Base-by-base conservation (phyloP, 2,329 filamentous ascomycete genomes). In the Colletotrichum somersetense region DNA sequence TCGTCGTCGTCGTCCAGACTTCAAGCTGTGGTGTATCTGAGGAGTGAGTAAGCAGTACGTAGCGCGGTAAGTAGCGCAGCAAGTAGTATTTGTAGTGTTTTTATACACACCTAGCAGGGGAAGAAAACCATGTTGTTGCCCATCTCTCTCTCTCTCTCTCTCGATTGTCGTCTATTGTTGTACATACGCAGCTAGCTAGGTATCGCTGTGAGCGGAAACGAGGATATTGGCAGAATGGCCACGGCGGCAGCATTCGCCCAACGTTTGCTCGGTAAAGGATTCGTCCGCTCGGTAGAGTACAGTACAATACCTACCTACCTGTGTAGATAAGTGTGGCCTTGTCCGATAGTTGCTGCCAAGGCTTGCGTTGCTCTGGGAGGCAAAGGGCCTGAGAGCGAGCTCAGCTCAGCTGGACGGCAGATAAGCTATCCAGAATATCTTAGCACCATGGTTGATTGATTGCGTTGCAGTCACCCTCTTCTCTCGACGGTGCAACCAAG, bases 311-410 rank as follows among this genome's bases (percentile, higher is more conserved):
- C 5, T 18, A 18, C 14, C 5, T 6, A 6, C 14, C 30, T 30
- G 30, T 18, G 5, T 42, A 42, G 40, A 14, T 42, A 18, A 18
- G 26, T 18, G 40, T 64, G 65, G 65, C 33, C 10, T 53, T 58
- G 23, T 63, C 58, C 48, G 11, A 42, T 26, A 11, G 18, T 23
- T 38, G 18, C 18, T 64, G 62, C 62, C 69, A 72, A 68, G 69
- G 16, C 26, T 68, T 68, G 61, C 44, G 67, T 69, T 59, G 61
- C 67, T 66, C 62, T 42, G 53, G 53, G 35, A 48, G 65, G 57
- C 53, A 52, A 33, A 53, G 16, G 23, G 46, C 20, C 20, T 7
- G 46, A 16, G 55, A 46, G 48, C 61, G 55, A 38, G 48, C 61
- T 44, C 30, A 30, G 30, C 30, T 30, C 30, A 30, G 30, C 30